Base-by-base conservation (phyloP, 2,329 filamentous ascomycete species). In the Penicillium frequentans region DNA sequence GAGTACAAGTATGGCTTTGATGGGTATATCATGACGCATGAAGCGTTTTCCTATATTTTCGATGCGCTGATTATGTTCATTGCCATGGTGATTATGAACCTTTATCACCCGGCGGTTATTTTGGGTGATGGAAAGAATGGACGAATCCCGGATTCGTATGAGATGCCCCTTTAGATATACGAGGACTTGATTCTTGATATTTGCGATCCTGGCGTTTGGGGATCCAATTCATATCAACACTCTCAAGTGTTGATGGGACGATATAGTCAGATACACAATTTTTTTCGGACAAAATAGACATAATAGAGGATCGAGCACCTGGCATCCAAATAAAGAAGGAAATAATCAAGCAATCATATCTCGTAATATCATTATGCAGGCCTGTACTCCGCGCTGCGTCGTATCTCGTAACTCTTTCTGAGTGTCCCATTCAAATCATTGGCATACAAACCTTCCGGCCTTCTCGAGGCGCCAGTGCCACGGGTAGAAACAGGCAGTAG, bases 1-100 rank as follows among this genome's bases (percentile, higher is more conserved):
- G 70, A 72, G 52, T 72, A 68, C 46, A 55, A 56, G 31, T 54
- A 66, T 49, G 70, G 68, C 1, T 64, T 62, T 46, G 27, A 62
- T 42, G 70, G 70, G n/a, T 68, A 64, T 52, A 31, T 70, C 27
- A 64, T 70, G 58, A 64, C 60, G 0, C 66, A 68, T 35, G 70
- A 72, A 57, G 58, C 54, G 1, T 70, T 62, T 26, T 56, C 67
- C 24, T 72, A 72, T 51, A 51, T 68, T 26, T 71, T 71, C 46
- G 69, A 71, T 57, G 62, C 61, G 0, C 16, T 67, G 24, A 53
- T 69, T 58, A 71, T 72, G 68, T 59, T 64, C 9, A 29, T 61
- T 21, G 64, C 67, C 4, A 64, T 71, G 64, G 49, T 61, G 5
- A 45, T 62, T 1, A 62, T 66, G 63, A 64, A 67, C 33, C 24